Base-by-base conservation (phyloP, 108 stramenopile species). In the Fragilaria crotonensis region DNA sequence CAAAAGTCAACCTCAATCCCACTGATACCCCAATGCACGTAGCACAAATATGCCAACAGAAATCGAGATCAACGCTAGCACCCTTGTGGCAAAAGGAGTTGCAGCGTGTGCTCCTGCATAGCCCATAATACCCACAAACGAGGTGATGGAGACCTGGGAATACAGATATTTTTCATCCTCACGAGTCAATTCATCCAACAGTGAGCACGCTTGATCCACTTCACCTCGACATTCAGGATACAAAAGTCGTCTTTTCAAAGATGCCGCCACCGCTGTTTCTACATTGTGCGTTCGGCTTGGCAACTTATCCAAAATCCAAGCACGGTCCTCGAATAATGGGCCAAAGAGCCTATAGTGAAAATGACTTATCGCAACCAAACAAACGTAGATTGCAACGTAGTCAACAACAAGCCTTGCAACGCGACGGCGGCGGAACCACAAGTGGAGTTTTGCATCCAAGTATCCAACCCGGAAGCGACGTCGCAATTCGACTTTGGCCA, bases 311-410 rank as follows among this genome's bases (percentile, higher is more conserved):
- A 7, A 19, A 7, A 50, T 50, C 49, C 49, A 50, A 19, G 49
- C 5, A 5, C 22, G 9, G 22, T 50, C 49, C 7, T 50, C 7
- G 20, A 19, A 19, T 23, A 25, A 19, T 7, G n/a, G 5, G 17
- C 17, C 49, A 25, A 19, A 50, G 7, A 50, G 7, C 5, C 20
- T 9, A 21, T 25, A 7, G 7, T 50, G 49, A 50, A 50, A 19
- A 50, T 19, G 7, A 7, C 7, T 19, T 7, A 50, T 25, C 7
- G 17, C 22, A 50, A 50, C 23, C 5, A 50, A 21, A 19, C 49
- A 50, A 50, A 50, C 22, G 49, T 50, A 50, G 22, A 50, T 18
- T 23, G 22, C 49, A 50, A 50, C 23, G 23, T 23, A 23, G 20
- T 25, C 20, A 7, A 50, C 9, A 19, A 25, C 7, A 50, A 25